Base-by-base conservation (phyloP, 179 eudicot genomes). In the Kewa caespitosa region DNA sequence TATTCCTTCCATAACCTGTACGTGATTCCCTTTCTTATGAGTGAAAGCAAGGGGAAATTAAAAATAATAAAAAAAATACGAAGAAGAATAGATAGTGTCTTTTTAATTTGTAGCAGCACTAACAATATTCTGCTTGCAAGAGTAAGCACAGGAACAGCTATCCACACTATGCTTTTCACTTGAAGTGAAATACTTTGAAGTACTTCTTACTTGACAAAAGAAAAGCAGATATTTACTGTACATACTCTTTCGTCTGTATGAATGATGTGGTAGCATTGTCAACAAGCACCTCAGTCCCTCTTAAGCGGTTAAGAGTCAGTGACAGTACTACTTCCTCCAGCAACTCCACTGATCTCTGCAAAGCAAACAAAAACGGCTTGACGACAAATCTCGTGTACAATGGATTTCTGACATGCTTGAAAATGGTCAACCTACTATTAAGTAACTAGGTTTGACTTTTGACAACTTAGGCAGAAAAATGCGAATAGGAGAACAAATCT, bases 251-350 rank as follows among this genome's bases (percentile, higher is more conserved):
- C 50, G 99, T 93, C 74, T 86, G 84, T 75, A 96, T 93, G 80
- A 96, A 91, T 64, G 97, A 75, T 50, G 85, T 83, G 81, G 93
- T 93, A 62, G 87, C 85, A 82, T 91, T 91, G 34, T 86, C 80
- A 50, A 73, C 33, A 38, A 80, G 81, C 78, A 75, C 74, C 39
- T 89, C 90, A 65, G 61, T 74, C 64, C 87, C 90, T 75, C 97
- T 88, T 68, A 95, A 85, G 48, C 70, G 86, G 83, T 95, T 95
- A 55, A 95, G 97, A 69, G 98, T 93, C 71, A 81, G 80, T 52
- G 99, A 89, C 30, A 95, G 89, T 77, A 91, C 78, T 34, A 92
- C 99, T 81, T 95, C 99, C 82, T 91, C 98, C 79, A 95, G 90
- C 78, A 95, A 77, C 77, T 95, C 99, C 61, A 87, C 85, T 39